Evolutionary conservation across 768 basidiomycete genomes (phyloP), one percentile per base, ranked within the genome.

Genomic region (Coprinopsis marcescibilis): DNA sequence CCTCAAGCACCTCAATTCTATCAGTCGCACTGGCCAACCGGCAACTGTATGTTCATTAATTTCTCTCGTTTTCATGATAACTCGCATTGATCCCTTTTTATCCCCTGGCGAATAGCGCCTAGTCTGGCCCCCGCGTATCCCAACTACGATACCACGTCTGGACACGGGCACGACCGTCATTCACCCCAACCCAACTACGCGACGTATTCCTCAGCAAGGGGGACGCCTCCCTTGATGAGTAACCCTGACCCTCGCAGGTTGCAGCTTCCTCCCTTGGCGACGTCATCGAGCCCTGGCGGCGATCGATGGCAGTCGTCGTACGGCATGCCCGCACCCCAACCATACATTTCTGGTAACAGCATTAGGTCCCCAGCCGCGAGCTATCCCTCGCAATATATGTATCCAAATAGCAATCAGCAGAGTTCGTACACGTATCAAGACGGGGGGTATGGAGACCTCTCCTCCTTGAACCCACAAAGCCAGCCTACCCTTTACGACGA

Each of bases 281-380:
- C 74, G 26, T 55, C 66, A 14, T 33, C 69, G n/a, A 51, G 62
- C n/a, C 61, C 70, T n/a, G 68, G 71, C 49, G 66, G 67, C 49
- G 78, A 78, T 38, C 65, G 75, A 57, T 79, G 70, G 73, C 73
- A 66, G 46, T 60, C 69, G 47, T 52, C 70, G 8, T 62, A 58
- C 50, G 46, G 25, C 3, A 44, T 65, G 8, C 64, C 67, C 29
- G 61, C 68, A 23, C 58, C 65, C 29, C 62, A 60, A 21, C 61
- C 62, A 24, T 67, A 66, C 38, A 51, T 68, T 37, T 10, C 7
- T 13, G 58, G 67, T 55, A 65, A 62, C 45, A 67, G 70, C 55
- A 76, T 83, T 60, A 80, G 82, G 52, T 81, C 83, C 11, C 80
- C 83, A 7, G 75, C 80, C 13, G 76, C 80, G 26, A 73, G 76